Evolutionary conservation across 495 filamentous ascomycete species (phyloP).

Genomic region (Parmelia sp.): DNA sequence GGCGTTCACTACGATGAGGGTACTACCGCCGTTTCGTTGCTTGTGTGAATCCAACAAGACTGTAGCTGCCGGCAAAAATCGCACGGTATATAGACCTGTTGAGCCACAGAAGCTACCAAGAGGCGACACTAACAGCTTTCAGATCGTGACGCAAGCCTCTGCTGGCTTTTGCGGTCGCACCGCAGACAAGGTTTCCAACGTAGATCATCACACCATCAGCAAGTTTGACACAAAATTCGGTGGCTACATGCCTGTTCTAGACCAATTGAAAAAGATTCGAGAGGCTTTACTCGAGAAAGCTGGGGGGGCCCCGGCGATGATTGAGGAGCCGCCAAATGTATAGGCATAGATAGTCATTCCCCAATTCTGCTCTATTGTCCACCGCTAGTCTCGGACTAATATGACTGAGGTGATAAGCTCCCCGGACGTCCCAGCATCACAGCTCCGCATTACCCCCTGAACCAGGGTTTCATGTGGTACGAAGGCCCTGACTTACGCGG

Average conservation of each 20-base stretch:
- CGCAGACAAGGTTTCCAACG: not conserved
- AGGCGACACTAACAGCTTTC: not conserved
- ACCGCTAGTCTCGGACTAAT: no score
- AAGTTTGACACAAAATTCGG: constrained; percentile 19
- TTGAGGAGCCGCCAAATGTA: no score
- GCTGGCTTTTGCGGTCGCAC: not conserved
- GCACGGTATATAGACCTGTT: not conserved
- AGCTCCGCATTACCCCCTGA: no score
- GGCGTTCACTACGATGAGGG: not conserved
- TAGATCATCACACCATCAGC: not conserved
- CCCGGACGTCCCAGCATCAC: no score
- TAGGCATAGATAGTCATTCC: no score
- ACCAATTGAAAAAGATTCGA: constrained; percentile 1
- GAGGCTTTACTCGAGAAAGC: no score
- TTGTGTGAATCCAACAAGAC: not conserved
- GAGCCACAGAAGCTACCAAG: no score
- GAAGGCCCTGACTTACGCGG: no score
- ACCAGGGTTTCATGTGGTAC: no score
- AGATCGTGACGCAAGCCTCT: not conserved
- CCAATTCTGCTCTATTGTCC: no score
- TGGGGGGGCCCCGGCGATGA: no score
- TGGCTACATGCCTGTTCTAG: constrained; percentile 7
- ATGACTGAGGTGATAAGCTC: no score
- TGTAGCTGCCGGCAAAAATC: not conserved
- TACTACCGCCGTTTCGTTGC: not conserved